A percentile compares a stretch with the other conserved stretches of the same genome.
These are phyloP conservation scores for Hsuehochloa calcarea DNA, from an alignment of 176 grass and related monocot genomes.

Conservation along the genomic window DNA sequence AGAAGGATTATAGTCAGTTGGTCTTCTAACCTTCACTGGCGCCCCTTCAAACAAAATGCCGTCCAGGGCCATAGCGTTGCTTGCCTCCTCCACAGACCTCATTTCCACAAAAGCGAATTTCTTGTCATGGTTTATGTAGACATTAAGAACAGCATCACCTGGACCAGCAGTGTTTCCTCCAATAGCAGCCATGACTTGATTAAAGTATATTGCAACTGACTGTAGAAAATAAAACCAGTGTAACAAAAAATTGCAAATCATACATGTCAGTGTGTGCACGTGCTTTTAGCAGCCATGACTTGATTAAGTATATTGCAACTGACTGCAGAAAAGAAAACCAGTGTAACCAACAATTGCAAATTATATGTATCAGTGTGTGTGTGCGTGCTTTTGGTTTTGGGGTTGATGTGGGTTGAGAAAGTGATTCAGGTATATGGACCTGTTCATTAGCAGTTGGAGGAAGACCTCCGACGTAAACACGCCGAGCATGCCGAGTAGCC, in stretches of 20 bases:
- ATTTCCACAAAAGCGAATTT: conserved; percentile 99
- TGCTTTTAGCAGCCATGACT: conserved; percentile 76
- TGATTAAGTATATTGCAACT: conserved; percentile 95
- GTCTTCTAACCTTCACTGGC: conserved; percentile 92
- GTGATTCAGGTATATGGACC: conserved; percentile 38
- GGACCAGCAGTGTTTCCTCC: conserved; percentile 98
- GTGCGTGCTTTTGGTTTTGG: neutral
- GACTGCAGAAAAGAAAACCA: conserved; percentile 47
- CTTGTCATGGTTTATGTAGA: conserved; percentile 99
- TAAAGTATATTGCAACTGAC: conserved; percentile 95
- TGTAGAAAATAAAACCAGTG: conserved; percentile 27
- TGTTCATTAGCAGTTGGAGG: conserved; percentile 97
- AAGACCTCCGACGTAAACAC: conserved; percentile 96
- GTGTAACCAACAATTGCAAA: conserved; percentile 5
- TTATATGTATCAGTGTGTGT: neutral
- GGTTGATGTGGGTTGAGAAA: neutral
- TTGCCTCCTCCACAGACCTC: conserved; percentile 99
- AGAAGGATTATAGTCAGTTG: conserved; percentile 96
- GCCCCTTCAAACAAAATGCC: conserved; percentile 97
- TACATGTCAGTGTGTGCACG: neutral
- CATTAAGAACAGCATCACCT: conserved; percentile 98
- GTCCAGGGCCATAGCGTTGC: conserved; percentile 98
- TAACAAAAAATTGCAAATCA: conserved; percentile 5
- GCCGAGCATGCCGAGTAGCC: conserved; percentile 92
- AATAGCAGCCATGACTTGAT: conserved; percentile 98